Percentiles rank a stretch among this genome's conserved stretches.
Conservation (phyloP, 768 basidiomycete species). For the Dacryopinax primogenitus region DNA sequence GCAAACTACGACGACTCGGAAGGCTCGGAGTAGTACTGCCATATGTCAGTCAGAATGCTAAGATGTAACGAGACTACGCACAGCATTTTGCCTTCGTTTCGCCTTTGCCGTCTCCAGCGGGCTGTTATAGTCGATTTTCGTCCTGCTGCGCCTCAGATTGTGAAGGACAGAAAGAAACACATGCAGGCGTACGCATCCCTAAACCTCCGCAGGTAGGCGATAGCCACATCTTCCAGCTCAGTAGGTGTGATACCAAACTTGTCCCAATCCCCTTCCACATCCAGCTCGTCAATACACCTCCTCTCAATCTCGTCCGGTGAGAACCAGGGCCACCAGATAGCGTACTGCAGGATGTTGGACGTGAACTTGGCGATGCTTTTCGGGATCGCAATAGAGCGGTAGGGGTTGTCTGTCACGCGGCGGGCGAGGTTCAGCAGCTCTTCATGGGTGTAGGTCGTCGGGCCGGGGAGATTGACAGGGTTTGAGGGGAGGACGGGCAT, state of each 20-base stretch:
- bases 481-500: conserved; percentile 45
- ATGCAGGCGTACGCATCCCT: conserved; percentile 51
- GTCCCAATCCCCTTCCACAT: conserved; percentile 68
- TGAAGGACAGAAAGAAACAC: background rate
- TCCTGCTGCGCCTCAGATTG: background rate
- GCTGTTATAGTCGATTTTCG: conserved; percentile 20
- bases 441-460: conserved; percentile 70
- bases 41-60: background rate
- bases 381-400: conserved; percentile 61
- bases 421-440: conserved; percentile 44
- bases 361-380: conserved; percentile 53
- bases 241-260: conserved; percentile 68
- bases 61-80: background rate
- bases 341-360: conserved; percentile 49
- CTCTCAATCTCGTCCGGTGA: conserved; percentile 83
- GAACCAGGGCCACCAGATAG: conserved; percentile 81
- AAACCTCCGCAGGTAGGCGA: conserved; percentile 80
- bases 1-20: background rate
- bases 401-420: conserved; percentile 64
- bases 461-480: conserved; percentile 76
- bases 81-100: conserved; percentile 18
- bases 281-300: conserved; percentile 71
- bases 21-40: background rate
- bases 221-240: conserved; percentile 76
- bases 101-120: conserved; percentile 27